Evolutionary conservation across 805 yeast species (phyloP).

Genomic region (Saccharomycopsis oosterbeekiorum): DNA sequence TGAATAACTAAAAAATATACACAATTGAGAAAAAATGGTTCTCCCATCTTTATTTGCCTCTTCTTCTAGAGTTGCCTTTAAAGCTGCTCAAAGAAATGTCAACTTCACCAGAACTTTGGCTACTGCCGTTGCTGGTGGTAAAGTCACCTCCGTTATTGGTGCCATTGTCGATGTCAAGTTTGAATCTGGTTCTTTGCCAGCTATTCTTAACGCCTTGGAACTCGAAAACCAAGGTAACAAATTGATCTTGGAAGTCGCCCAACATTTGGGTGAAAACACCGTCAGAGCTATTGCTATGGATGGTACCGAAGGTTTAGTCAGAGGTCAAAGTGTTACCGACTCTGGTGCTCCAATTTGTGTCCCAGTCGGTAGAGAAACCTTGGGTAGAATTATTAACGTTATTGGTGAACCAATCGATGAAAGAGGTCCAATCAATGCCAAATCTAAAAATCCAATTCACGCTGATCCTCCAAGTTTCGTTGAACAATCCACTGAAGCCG

Average conservation of each 20-base stretch:
- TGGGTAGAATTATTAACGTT: constrained; percentile 97
- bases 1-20: constrained; percentile 1
- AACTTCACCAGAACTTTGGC: constrained; percentile 66
- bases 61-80: constrained; percentile 76
- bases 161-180: constrained; percentile 99
- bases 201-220: constrained; percentile 93
- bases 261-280: constrained; percentile 99
- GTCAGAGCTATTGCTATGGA: constrained; percentile 99
- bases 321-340: constrained; percentile 87
- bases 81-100: constrained; percentile 80
- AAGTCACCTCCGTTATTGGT: constrained; percentile 95
- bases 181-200: constrained; percentile 95
- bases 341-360: constrained; percentile 98
- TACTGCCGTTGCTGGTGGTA: constrained; percentile 74
- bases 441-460: constrained; percentile 94
- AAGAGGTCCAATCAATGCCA: constrained; percentile 95
- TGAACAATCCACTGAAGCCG: constrained; percentile 96
- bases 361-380: constrained; percentile 98
- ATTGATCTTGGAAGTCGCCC: constrained; percentile 96
- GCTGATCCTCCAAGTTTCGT: constrained; percentile 95
- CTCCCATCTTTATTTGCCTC: constrained; percentile 51
- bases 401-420: constrained; percentile 99
- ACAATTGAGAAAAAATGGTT: constrained; percentile 28
- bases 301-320: constrained; percentile 99
- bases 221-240: constrained; percentile 66